Evolutionary conservation across 1,284 basidiomycete genomes (phyloP), one percentile per base, ranked within the genome.

Genomic region (Kalmanozyma brasiliensis): DNA sequence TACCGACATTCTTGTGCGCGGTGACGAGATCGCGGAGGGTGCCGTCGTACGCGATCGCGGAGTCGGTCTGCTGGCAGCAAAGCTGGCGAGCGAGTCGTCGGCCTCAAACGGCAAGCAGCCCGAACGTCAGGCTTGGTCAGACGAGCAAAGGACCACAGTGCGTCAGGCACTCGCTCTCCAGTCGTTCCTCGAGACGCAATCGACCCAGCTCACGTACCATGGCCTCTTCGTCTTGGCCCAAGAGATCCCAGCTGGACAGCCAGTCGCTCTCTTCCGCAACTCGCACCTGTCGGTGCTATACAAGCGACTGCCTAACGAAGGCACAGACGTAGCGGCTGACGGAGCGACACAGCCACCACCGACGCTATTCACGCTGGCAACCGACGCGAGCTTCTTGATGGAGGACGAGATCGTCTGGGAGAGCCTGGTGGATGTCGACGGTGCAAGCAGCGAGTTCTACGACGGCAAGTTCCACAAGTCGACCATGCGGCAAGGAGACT

Each of bases 201-300:
- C 87, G 48, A 92, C 91, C 1, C 93, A 95, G 79, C 83, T 95
- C 60, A 94, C 92, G 0, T 94, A 94, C 75, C 87, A 91, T 48
- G 93, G 85, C 10, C 79, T 86, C n/a, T 84, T 83, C 36, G 78
- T 81, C 4, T 86, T 87, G 7, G 83, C 85, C 3, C 83, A 89
- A 57, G 79, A 58, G 59, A 70, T 63, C 37, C 24, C 47, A 2
- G 67, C 72, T 4, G 74, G 74, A n/a, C 82, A 87, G 4, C 87
- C 91, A 23, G 88, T 89, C 23, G 90, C 91, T 2, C 87, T 94
- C 55, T 95, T 94, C 85, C 88, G 93, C 57, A 92, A 89, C 83
- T 92, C 91, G 0, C 93, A 95, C 76, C 87, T 96, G 10, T 89
- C 90, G 0, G 92, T 94, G 4, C 84, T 96, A 0, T 91, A 93